Evolutionary conservation across 768 basidiomycete genomes (phyloP).

Genomic region (Amylocystis lapponica): DNA sequence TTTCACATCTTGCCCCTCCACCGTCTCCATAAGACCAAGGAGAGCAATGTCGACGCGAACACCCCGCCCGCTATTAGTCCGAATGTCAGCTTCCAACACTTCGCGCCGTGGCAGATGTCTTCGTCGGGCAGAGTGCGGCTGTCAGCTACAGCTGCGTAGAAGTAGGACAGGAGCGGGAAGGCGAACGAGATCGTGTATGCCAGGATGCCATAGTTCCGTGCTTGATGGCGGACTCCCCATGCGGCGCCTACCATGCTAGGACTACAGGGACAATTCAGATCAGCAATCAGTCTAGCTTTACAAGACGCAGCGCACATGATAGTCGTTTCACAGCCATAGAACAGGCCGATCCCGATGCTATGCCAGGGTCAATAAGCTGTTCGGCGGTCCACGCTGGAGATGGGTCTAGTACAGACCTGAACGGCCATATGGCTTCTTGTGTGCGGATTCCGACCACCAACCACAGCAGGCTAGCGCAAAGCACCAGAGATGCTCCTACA

Average conservation of each 20-base stretch:
- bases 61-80: conserved; percentile 40
- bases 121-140: conserved; percentile 36
- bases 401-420: conserved; percentile 60
- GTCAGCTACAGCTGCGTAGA: conserved; percentile 67
- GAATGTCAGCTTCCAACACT: conserved; percentile 69
- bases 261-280: conserved; percentile 27
- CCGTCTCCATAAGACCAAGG: conserved; percentile 50
- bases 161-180: conserved; percentile 70
- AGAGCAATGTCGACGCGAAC: conserved; percentile 37
- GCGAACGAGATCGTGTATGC: conserved; percentile 74
- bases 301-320: conserved; percentile 46
- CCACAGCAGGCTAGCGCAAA: conserved; percentile 51
- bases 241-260: conserved; percentile 66
- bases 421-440: conserved; percentile 55
- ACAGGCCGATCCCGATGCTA: conserved; percentile 61
- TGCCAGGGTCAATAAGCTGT: background rate
- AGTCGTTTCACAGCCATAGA: conserved; percentile 69
- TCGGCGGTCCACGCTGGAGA: no score
- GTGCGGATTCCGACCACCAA: conserved; percentile 42
- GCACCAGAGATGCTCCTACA: conserved; percentile 38
- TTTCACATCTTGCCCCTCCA: conserved; percentile 51
- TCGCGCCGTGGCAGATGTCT: conserved; percentile 47
- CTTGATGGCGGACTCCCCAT: conserved; percentile 67
- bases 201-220: conserved; percentile 71
- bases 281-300: background rate